Conservation (phyloP, 2,329 filamentous ascomycete genomes). For the Aspergillus udagawae region DNA sequence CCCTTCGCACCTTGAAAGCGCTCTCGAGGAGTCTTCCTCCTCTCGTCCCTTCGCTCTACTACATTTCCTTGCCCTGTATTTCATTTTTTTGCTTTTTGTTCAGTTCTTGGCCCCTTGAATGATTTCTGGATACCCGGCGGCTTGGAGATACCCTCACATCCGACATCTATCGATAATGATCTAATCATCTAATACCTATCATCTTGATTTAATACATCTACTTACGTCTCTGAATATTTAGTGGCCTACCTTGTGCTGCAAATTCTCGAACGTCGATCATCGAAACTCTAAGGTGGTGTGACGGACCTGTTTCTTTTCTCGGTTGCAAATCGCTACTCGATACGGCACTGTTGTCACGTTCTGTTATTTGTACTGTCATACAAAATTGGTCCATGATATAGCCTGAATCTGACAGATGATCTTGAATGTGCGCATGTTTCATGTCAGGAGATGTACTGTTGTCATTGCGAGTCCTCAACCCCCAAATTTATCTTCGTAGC, state of each 20-base stretch:
- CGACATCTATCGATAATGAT: background rate
- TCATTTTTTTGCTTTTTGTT: background rate
- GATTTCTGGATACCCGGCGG: background rate
- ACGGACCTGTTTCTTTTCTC: background rate
- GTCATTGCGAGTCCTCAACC: background rate
- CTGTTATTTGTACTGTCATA: background rate
- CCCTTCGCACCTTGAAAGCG: background rate
- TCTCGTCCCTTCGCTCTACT: background rate
- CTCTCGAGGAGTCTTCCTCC: background rate
- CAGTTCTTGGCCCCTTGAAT: background rate
- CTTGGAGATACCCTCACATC: background rate
- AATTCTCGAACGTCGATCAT: slow-evolving; percentile 29
- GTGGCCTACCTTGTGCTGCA: slow-evolving; percentile 33
- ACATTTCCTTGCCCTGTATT: background rate
- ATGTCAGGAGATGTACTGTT: background rate
- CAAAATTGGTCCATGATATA: background rate
- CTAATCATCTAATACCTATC: slow-evolving; percentile 1
- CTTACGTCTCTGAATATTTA: slow-evolving; percentile 5
- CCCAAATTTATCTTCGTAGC: background rate
- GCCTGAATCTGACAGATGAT: background rate
- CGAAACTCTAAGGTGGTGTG: slow-evolving; percentile 25
- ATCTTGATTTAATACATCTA: background rate
- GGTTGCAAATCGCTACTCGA: background rate
- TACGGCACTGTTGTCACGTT: background rate
- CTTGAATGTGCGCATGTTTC: background rate